These are phyloP conservation scores for Litchi chinensis DNA, from an alignment of 345 rosid species.

Conservation along the genomic window DNA sequence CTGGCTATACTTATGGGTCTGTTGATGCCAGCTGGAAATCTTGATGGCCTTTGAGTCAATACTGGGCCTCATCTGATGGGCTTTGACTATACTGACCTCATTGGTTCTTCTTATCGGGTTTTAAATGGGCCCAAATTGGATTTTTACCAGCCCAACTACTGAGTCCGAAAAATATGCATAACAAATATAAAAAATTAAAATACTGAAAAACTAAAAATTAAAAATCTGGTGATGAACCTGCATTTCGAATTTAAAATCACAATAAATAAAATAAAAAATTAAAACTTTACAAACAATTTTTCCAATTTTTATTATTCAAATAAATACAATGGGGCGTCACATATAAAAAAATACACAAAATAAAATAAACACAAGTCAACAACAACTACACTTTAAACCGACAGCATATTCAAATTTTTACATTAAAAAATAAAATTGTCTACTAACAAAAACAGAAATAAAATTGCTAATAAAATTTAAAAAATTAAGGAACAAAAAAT, in stretches of 20 bases:
- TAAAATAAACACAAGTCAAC: background rate
- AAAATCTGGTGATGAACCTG: constrained; percentile 42
- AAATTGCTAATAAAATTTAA: background rate
- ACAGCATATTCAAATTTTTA: too few species aligned
- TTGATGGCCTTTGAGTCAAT: too few species aligned
- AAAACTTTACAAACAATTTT: background rate
- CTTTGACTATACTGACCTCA: too few species aligned
- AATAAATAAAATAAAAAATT: background rate
- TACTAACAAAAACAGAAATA: background rate
- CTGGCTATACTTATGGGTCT: too few species aligned
- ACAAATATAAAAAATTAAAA: too few species aligned
- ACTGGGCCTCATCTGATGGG: too few species aligned
- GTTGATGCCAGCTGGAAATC: too few species aligned
- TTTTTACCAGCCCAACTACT: too few species aligned
- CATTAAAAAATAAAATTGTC: background rate
- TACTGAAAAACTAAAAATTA: too few species aligned
- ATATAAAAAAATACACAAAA: background rate
- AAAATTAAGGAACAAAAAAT: background rate
- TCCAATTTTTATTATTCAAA: background rate
- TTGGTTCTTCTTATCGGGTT: too few species aligned
- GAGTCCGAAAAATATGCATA: too few species aligned
- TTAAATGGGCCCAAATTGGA: too few species aligned
- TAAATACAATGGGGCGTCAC: background rate
- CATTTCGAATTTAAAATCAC: constrained; percentile 10
- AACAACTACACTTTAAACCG: background rate